Conservation (phyloP, 345 rosid species). For the Nasturtium officinale region DNA sequence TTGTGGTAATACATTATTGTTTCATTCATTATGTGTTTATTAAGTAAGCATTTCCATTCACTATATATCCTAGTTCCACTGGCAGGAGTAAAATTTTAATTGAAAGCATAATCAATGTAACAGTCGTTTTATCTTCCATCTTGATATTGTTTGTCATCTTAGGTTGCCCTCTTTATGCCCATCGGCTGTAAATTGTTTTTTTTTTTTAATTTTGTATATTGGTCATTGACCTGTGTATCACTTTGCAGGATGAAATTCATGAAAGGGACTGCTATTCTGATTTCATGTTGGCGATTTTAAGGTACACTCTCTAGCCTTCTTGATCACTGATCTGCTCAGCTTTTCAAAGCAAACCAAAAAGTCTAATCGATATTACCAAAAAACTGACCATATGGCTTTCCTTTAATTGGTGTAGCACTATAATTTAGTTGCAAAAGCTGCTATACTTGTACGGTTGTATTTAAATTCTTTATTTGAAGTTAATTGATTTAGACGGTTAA, state of each 20-base stretch:
- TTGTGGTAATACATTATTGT: constrained; percentile 68
- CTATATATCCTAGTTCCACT: constrained; percentile 7
- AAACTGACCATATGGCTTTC: background rate
- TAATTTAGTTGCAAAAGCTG: constrained; percentile 11
- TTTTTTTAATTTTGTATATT: constrained; percentile 20
- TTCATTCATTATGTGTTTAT: constrained; percentile 14
- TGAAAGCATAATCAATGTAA: background rate
- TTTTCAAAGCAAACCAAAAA: constrained; percentile 12
- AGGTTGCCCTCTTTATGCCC: background rate
- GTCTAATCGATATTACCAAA: background rate
- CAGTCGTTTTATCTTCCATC: constrained; percentile 9
- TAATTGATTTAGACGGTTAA: background rate
- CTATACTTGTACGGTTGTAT: background rate
- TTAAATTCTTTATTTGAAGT: background rate
- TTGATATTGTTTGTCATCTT: constrained; percentile 12
- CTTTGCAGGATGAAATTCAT: constrained; percentile 92
- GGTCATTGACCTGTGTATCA: constrained; percentile 37
- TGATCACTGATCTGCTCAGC: constrained; percentile 12
- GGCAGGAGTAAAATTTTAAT: constrained; percentile 8
- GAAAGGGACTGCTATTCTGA: constrained; percentile 96
- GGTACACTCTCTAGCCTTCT: constrained; percentile 54
- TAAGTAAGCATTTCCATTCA: constrained; percentile 13
- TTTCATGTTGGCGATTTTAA: constrained; percentile 86
- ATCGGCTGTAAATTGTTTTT: constrained; percentile 19
- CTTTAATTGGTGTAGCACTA: background rate